phyloP scores from a whole-genome alignment of 371 early-diverging fungal species.

The Cokeromyces recurvatus region DNA sequence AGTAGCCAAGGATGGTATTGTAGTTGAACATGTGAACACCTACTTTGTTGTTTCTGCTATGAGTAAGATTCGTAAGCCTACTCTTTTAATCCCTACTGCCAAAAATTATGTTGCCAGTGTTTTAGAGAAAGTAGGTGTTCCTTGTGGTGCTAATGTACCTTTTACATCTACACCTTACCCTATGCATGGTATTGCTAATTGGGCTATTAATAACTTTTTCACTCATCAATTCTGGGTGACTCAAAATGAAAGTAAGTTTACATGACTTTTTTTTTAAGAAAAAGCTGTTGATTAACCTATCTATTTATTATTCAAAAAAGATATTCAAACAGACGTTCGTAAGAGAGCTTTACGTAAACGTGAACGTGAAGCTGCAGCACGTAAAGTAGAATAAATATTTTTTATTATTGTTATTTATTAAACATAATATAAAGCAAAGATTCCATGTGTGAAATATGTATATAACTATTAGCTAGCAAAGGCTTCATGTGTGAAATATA shows the following conservation, averaged over 20 bases:
- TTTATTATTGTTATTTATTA: neutral
- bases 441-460: too few species aligned
- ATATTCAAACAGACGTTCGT: constrained; percentile 63
- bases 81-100: constrained; percentile 77
- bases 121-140: constrained; percentile 70
- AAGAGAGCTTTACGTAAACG: constrained; percentile 72
- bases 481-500: too few species aligned
- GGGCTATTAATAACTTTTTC: constrained; percentile 67
- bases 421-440: neutral
- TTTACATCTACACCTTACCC: constrained; percentile 77
- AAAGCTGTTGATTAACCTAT: neutral
- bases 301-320: constrained; percentile 8
- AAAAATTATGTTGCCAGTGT: constrained; percentile 75
- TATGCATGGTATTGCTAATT: constrained; percentile 76
- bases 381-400: constrained; percentile 7
- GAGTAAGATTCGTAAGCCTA: constrained; percentile 85
- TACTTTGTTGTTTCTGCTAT: constrained; percentile 92
- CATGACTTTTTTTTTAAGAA: neutral
- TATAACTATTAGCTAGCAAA: too few species aligned
- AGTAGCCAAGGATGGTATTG: constrained; percentile 64
- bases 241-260: constrained; percentile 50
- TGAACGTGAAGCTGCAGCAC: constrained; percentile 58
- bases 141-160: constrained; percentile 67
- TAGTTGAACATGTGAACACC: constrained; percentile 88
- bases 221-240: constrained; percentile 59